These are phyloP conservation scores for Capsicum rhomboideum DNA, from an alignment of 257 asterid species.

Conservation along the genomic window DNA sequence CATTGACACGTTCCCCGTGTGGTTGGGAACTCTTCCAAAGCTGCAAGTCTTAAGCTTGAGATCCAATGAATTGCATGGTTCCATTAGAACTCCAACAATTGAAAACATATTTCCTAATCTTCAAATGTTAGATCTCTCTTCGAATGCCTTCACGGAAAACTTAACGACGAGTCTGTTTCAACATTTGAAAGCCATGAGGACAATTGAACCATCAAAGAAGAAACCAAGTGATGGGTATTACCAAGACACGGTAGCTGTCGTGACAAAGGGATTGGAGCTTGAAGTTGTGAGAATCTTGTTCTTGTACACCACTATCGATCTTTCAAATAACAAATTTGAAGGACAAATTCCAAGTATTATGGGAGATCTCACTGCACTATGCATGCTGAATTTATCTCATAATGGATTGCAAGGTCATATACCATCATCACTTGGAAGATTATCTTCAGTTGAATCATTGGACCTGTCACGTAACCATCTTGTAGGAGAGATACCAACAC, in stretches of 20 bases:
- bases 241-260: neutral
- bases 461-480: neutral
- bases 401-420: too few species aligned
- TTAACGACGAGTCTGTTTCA: neutral
- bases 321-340: neutral
- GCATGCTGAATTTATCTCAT: too few species aligned
- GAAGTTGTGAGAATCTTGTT: neutral
- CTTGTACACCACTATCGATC: neutral
- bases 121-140: neutral
- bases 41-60: too few species aligned
- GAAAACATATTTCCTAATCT: too few species aligned
- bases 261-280: neutral
- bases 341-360: neutral
- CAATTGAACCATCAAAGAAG: accelerated
- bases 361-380: neutral
- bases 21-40: too few species aligned
- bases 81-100: too few species aligned
- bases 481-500: neutral
- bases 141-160: neutral
- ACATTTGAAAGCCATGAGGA: neutral
- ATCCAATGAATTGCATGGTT: too few species aligned
- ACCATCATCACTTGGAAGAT: neutral
- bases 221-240: neutral
- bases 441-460: neutral
- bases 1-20: too few species aligned